Percentiles rank a stretch among this genome's conserved stretches.
phyloP scores from a whole-genome alignment of 169 alveolate genomes.

The Plasmodium sp. region DNA sequence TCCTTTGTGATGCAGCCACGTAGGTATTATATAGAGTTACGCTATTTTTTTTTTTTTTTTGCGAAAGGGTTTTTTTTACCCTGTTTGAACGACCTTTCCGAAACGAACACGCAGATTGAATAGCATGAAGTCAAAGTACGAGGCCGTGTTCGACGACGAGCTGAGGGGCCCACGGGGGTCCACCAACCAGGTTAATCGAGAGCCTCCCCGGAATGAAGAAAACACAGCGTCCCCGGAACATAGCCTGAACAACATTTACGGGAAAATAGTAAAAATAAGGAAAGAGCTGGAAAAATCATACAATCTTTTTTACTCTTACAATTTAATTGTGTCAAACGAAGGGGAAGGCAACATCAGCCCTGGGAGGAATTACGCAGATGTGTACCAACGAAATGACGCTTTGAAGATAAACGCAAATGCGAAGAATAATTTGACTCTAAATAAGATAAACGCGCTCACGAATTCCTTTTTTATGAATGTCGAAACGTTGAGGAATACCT shows the following conservation, averaged over 20 bases:
- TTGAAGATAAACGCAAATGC: conserved; percentile 2
- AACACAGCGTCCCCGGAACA: neutral
- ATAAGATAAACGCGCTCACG: conserved; percentile 66
- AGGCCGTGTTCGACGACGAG: conserved; percentile 22
- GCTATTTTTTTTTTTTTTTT: too few species aligned
- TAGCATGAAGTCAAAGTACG: conserved; percentile 35
- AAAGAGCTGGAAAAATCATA: conserved; percentile 55
- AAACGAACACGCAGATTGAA: neutral
- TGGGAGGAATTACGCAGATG: neutral
- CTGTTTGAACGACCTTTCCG: neutral
- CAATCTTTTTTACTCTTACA: conserved; percentile 58
- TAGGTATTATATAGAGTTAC: neutral
- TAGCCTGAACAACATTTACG: conserved; percentile 32
- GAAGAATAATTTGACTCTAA: conserved; percentile 50
- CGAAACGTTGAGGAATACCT: conserved; percentile 50
- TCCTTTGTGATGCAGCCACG: neutral
- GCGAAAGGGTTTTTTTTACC: neutral
- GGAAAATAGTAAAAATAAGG: conserved; percentile 56
- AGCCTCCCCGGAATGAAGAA: neutral
- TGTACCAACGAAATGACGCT: conserved; percentile 23
- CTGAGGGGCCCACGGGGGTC: neutral
- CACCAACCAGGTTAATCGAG: neutral
- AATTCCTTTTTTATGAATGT: conserved; percentile 67
- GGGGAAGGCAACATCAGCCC: neutral
- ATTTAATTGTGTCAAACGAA: conserved; percentile 22